Evolutionary conservation across 768 basidiomycete species (phyloP).

Genomic region (Hericium erinaceus): DNA sequence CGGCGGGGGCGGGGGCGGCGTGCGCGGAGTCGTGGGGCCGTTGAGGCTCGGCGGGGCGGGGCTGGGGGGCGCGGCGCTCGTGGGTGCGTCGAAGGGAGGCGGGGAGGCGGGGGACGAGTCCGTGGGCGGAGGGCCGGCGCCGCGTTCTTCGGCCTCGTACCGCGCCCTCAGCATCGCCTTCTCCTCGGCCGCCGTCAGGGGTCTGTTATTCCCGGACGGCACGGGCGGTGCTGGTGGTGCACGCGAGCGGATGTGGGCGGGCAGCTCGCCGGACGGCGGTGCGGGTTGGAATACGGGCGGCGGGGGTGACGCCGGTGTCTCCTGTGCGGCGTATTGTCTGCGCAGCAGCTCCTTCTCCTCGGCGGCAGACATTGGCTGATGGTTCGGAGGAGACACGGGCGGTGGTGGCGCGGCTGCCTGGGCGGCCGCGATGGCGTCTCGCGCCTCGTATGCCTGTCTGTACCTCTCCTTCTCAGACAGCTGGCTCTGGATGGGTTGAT

Average conservation of each 20-base stretch:
- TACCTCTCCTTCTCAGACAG: conserved; percentile 62
- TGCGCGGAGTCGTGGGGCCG: conserved; percentile 9
- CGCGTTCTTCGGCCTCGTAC: conserved; percentile 47
- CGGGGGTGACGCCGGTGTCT: conserved; percentile 4
- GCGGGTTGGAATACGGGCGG: conserved; percentile 21
- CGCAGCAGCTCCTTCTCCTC: conserved; percentile 53
- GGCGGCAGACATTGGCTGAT: conserved; percentile 15
- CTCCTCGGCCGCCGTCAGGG: conserved; percentile 68
- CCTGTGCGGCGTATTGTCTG: conserved; percentile 39
- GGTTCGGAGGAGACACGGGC: background rate
- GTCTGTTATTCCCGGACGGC: conserved; percentile 15
- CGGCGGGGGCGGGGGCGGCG: conserved; percentile 49
- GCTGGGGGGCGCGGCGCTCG: background rate
- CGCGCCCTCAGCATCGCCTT: conserved; percentile 60
- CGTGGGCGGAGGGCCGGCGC: conserved; percentile 1
- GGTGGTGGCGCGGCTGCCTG: conserved; percentile 2
- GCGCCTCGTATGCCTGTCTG: conserved; percentile 53
- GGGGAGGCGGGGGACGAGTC: background rate
- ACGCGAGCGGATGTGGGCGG: conserved; percentile 20
- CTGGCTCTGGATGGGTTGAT: background rate
- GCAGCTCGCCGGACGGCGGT: conserved; percentile 8
- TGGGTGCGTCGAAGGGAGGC: conserved; percentile 4
- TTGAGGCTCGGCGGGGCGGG: background rate
- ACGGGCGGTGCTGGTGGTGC: conserved; percentile 18
- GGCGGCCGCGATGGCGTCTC: conserved; percentile 44